Evolutionary conservation across 202 grass and related monocot species (phyloP).

Genomic region (Panicum virgatum): DNA sequence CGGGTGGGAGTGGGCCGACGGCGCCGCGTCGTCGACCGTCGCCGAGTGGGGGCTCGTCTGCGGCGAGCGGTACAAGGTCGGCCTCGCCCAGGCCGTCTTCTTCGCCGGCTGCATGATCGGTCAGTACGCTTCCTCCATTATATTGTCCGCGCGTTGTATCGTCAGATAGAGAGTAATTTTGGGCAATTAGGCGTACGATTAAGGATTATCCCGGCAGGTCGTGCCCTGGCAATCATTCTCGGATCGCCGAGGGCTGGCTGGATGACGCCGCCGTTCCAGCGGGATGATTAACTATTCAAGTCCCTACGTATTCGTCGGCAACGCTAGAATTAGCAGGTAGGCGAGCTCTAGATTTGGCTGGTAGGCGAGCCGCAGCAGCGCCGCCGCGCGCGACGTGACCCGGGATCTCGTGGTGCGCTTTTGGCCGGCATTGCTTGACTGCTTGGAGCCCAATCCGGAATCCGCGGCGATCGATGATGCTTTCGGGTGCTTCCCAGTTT

Average conservation of each 20-base stretch:
- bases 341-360: too few relatives aligned
- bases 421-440: not conserved
- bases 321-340: not conserved
- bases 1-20: conserved; percentile 69
- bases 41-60: conserved; percentile 78
- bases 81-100: conserved; percentile 75
- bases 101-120: conserved; percentile 90
- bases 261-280: not conserved
- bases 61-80: conserved; percentile 83
- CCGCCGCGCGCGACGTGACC: too few relatives aligned
- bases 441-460: not conserved
- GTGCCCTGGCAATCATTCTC: not conserved
- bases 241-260: not conserved
- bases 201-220: not conserved
- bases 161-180: not conserved
- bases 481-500: too few relatives aligned
- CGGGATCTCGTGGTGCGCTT: not conserved
- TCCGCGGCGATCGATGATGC: too few relatives aligned
- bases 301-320: not conserved
- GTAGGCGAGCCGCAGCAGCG: too few relatives aligned
- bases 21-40: conserved; percentile 55
- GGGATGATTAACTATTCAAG: not conserved
- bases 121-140: conserved; percentile 5
- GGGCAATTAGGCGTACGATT: not conserved
- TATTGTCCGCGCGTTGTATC: not conserved